Evolutionary conservation across 148 eudicot species (phyloP).

Genomic region (Vaccinium darrowii): DNA sequence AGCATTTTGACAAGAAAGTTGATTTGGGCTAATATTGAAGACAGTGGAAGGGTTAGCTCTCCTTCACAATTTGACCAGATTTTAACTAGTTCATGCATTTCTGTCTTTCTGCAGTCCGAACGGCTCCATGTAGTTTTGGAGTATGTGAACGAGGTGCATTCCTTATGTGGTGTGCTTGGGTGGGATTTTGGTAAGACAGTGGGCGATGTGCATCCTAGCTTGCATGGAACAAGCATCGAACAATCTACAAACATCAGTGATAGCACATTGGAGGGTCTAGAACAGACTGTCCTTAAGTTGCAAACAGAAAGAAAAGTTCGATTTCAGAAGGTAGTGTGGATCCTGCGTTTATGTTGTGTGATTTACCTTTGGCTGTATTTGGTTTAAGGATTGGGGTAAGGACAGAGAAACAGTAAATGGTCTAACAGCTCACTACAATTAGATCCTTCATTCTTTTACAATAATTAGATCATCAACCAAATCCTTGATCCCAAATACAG

Average conservation of each 20-base stretch:
- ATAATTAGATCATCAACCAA: not conserved
- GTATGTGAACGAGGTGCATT: conserved; percentile 64
- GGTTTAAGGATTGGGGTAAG: not conserved
- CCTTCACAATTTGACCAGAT: not conserved
- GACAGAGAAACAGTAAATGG: not conserved
- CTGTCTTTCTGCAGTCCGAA: conserved; percentile 42
- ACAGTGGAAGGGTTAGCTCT: not conserved
- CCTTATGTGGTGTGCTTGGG: conserved; percentile 52
- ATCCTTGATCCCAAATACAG: not conserved
- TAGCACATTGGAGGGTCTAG: conserved; percentile 51
- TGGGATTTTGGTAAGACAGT: conserved; percentile 59
- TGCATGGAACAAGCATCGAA: conserved; percentile 45
- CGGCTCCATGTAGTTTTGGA: conserved; percentile 55
- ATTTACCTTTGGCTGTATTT: not conserved
- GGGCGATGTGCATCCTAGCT: conserved; percentile 64
- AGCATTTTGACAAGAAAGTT: not conserved
- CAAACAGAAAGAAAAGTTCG: conserved; percentile 55
- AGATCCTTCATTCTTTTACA: not conserved
- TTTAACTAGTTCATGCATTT: not conserved
- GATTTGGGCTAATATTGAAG: not conserved
- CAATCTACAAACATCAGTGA: conserved; percentile 58
- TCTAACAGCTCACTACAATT: not conserved
- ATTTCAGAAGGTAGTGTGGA: conserved; percentile 47
- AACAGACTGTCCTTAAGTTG: conserved; percentile 43
- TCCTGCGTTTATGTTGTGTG: not conserved